A percentile compares a stretch with the other conserved stretches of the same genome.
These are phyloP conservation scores for Suillus bovinus DNA, from an alignment of 768 basidiomycete species.

Conservation along the genomic window DNA sequence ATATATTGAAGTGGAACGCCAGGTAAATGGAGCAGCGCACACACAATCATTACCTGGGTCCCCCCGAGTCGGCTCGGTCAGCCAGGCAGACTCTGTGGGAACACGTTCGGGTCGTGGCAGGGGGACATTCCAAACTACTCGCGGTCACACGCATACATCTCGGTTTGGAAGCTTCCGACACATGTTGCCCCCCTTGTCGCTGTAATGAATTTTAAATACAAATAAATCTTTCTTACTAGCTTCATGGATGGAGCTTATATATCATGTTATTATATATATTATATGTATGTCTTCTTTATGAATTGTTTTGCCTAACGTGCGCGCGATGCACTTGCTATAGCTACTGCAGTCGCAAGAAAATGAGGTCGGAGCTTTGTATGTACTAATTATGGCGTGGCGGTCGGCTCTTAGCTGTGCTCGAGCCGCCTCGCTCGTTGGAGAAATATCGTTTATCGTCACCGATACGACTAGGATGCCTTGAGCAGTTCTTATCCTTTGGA, in stretches of 20 bases:
- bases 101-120: slow-evolving; percentile 20
- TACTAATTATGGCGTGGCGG: not conserved
- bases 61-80: slow-evolving; percentile 22
- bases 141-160: slow-evolving; percentile 16
- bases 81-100: slow-evolving; percentile 17
- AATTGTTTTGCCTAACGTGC: not conserved
- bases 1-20: slow-evolving; percentile 30
- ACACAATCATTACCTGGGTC: slow-evolving; percentile 11
- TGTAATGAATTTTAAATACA: too few relatives aligned
- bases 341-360: not conserved
- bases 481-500: not conserved
- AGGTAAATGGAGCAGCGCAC: slow-evolving; percentile 15
- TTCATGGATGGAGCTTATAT: not conserved
- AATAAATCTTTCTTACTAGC: not conserved
- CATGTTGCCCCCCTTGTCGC: slow-evolving; percentile 13
- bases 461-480: not conserved
- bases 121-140: slow-evolving; percentile 13
- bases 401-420: not conserved
- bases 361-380: slow-evolving; percentile 2
- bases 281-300: not conserved
- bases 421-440: too few relatives aligned
- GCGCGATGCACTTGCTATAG: not conserved
- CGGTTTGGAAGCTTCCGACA: slow-evolving; percentile 26
- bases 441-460: too few relatives aligned
- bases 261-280: not conserved